phyloP scores from a whole-genome alignment of 2,329 filamentous ascomycete genomes.

The Microdochium bolleyi region DNA sequence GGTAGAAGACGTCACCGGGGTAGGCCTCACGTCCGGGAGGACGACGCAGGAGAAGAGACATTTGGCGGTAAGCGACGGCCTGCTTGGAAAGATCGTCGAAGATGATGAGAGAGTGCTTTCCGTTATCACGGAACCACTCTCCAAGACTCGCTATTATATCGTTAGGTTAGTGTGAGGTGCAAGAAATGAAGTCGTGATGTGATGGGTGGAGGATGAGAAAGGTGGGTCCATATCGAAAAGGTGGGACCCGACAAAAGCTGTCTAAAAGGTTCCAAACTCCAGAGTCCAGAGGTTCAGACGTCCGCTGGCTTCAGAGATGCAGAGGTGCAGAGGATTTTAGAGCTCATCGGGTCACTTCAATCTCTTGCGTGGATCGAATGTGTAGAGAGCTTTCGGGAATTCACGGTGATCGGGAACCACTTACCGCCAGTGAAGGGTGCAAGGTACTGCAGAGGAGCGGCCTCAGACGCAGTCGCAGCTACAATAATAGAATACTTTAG shows the following conservation, averaged over 20 bases:
- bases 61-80: slow-evolving; percentile 96
- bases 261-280: too few relatives aligned
- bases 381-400: too few relatives aligned
- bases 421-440: slow-evolving; percentile 77
- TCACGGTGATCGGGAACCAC: slow-evolving; percentile 5
- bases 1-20: slow-evolving; percentile 98
- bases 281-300: slow-evolving; percentile 2
- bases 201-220: neutral
- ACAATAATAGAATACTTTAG: slow-evolving; percentile 97
- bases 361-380: too few relatives aligned
- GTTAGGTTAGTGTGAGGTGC: too few relatives aligned
- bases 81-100: slow-evolving; percentile 98
- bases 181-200: too few relatives aligned
- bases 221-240: neutral
- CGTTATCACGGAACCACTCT: slow-evolving; percentile 75
- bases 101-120: slow-evolving; percentile 82
- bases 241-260: too few relatives aligned
- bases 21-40: slow-evolving; percentile 98
- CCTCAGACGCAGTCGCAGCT: slow-evolving; percentile 94
- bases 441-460: slow-evolving; percentile 87
- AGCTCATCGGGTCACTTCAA: too few relatives aligned
- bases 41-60: slow-evolving; percentile 96
- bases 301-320: too few relatives aligned
- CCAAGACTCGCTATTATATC: slow-evolving; percentile 34
- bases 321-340: neutral